Conservation (phyloP, 495 filamentous ascomycete genomes). For the Talaromyces ruber region DNA sequence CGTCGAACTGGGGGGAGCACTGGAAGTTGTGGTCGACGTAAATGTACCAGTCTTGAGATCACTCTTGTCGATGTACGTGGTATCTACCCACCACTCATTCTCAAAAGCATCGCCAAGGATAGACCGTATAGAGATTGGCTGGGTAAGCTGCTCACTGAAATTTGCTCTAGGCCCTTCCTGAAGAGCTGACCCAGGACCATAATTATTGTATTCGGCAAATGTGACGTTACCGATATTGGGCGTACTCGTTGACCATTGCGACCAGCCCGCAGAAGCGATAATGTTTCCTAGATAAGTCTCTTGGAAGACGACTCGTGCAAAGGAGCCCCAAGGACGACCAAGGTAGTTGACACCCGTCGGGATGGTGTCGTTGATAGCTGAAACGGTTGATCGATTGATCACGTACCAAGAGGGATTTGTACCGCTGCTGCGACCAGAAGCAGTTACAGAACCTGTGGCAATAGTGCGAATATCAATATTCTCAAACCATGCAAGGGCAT, state of each 20-base stretch:
- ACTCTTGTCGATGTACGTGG: not conserved
- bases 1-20: not conserved
- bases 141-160: slow-evolving; percentile 1
- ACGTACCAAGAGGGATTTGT: slow-evolving; percentile 52
- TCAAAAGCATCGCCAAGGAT: slow-evolving; percentile 3
- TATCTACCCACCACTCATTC: slow-evolving; percentile 6
- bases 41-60: not conserved
- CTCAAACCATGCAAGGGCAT: slow-evolving; percentile 57
- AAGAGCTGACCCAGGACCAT: slow-evolving; percentile 8
- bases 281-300: slow-evolving; percentile 43
- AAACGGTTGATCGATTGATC: slow-evolving; percentile 48
- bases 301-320: slow-evolving; percentile 59
- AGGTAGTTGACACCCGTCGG: slow-evolving; percentile 52
- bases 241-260: slow-evolving; percentile 10
- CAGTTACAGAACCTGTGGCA: slow-evolving; percentile 41
- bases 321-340: slow-evolving; percentile 58
- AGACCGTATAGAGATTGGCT: not conserved
- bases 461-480: slow-evolving; percentile 49
- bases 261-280: slow-evolving; percentile 56
- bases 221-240: slow-evolving; percentile 10
- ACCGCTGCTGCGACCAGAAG: slow-evolving; percentile 45
- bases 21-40: not conserved
- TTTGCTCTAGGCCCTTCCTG: not conserved
- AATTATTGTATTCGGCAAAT: slow-evolving; percentile 13
- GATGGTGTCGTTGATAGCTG: slow-evolving; percentile 33